Evolutionary conservation across 2,329 filamentous ascomycete genomes (phyloP), one percentile per base, ranked within the genome.

Genomic region (Penicillium occitanis): DNA sequence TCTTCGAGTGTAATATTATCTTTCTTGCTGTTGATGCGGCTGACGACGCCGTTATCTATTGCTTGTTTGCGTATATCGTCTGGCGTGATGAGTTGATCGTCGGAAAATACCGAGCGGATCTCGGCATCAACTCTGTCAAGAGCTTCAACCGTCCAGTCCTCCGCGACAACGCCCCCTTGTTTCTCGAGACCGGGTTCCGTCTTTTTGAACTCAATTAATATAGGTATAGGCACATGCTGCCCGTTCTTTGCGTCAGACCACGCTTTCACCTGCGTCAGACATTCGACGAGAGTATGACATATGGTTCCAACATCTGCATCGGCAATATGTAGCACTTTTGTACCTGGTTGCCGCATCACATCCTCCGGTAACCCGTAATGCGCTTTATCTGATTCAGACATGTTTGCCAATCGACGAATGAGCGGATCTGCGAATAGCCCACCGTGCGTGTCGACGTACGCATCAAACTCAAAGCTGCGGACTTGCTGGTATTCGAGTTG

Each of bases 201-300:
- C 57, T 48, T 67, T 58, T 67, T 67, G 19, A 67, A 67, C 37
- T 67, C 66, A n/a, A 67, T 50, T n/a, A 67, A 44, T 58, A 65
- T 67, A 5, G 66, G 66, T 33, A 67, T 67, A 1, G 66, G 66
- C 17, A 67, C 62, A 17, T 67, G 66, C 19, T 62, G 61, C 17
- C 48, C 33, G 19, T 61, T 28, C 17, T 61, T 44, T 6, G 57
- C 30, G 1, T 60, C 46, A 10, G 66, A 67, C 66, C 66, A 67
- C 0, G 57, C 30, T 40, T 59, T 48, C 35, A 67, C 66, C 50
- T 67, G 61, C 33, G 46, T 61, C 61, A 67, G 46, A 25, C 66
- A 67, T 28, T 67, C 66, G 46, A 67, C 61, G 2, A 67, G 61
- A 1, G 66, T 64, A 44, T 67, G 66, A 13, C 66, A 67, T 46